Percentiles rank a stretch among this genome's conserved stretches.
Evolutionary conservation across 768 basidiomycete species (phyloP).

Genomic region (Hericium erinaceus): DNA sequence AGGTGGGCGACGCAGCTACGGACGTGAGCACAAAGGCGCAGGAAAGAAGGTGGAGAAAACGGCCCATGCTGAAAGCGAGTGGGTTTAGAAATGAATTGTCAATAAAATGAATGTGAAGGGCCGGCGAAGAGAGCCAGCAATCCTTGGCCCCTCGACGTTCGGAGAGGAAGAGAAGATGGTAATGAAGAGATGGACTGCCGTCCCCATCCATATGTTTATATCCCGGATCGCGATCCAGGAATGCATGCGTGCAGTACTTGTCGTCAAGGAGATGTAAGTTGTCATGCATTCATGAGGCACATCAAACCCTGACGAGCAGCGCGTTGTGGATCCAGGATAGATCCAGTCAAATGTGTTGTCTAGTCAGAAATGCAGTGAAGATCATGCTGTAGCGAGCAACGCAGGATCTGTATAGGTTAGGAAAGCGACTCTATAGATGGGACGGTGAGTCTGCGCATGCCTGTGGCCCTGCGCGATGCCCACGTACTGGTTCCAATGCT

Average conservation of each 20-base stretch:
- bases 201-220: background rate
- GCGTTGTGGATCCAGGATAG: too few relatives aligned
- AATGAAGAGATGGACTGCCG: conserved; percentile 1
- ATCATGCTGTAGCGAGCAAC: too few relatives aligned
- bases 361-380: too few relatives aligned
- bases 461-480: too few relatives aligned
- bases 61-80: conserved; percentile 14
- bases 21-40: conserved; percentile 13
- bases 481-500: too few relatives aligned
- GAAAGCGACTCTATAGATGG: too few relatives aligned
- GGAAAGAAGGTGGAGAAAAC: conserved; percentile 20
- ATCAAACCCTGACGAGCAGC: too few relatives aligned
- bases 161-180: conserved; percentile 17
- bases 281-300: background rate
- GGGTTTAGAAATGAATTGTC: conserved; percentile 15
- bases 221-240: background rate
- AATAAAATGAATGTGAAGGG: conserved; percentile 11
- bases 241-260: background rate
- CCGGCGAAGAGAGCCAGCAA: conserved; percentile 17
- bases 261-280: conserved; percentile 2
- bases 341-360: too few relatives aligned
- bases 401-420: too few relatives aligned
- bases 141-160: background rate
- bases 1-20: conserved; percentile 5
- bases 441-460: too few relatives aligned